Evolutionary conservation across 441 rosid species (phyloP).

Genomic region (Gossypium armourianum): DNA sequence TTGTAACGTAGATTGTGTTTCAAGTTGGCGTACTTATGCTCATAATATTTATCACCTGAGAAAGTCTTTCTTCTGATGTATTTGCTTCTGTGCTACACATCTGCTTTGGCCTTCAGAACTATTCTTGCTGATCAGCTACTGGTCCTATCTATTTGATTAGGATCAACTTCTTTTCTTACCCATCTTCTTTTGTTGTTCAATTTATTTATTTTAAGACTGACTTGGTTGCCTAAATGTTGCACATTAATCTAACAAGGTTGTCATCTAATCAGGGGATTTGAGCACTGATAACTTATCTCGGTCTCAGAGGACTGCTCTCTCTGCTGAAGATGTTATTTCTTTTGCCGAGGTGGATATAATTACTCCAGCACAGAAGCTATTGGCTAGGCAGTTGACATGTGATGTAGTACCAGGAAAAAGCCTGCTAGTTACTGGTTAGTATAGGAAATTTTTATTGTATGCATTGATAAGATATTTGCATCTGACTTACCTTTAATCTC

Average conservation of each 20-base stretch:
- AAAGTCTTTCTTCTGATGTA: neutral
- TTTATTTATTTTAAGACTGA: neutral
- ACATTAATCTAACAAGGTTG: slow-evolving; percentile 10
- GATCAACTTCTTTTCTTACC: neutral
- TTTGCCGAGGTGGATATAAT: slow-evolving; percentile 72
- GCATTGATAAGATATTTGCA: slow-evolving; percentile 18
- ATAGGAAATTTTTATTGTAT: slow-evolving; percentile 17
- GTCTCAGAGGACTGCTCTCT: slow-evolving; percentile 28
- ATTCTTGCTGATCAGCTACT: neutral
- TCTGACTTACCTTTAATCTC: slow-evolving; percentile 24
- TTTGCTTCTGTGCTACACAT: neutral
- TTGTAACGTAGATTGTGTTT: neutral
- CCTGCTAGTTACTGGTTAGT: slow-evolving; percentile 90
- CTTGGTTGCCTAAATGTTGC: neutral
- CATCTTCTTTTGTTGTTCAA: neutral
- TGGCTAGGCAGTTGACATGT: slow-evolving; percentile 78
- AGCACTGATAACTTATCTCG: slow-evolving; percentile 22
- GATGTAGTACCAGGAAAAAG: slow-evolving; percentile 68
- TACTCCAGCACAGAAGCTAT: slow-evolving; percentile 79
- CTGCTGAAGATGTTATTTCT: slow-evolving; percentile 50
- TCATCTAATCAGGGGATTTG: slow-evolving; percentile 30
- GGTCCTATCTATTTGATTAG: neutral
- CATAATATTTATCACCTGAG: neutral
- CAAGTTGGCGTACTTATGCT: neutral
- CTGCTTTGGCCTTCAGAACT: neutral